A percentile compares a stretch with the other conserved stretches of the same genome.
Conservation (phyloP, 164 flowering plant genomes). For the Macadamia tetraphylla region DNA sequence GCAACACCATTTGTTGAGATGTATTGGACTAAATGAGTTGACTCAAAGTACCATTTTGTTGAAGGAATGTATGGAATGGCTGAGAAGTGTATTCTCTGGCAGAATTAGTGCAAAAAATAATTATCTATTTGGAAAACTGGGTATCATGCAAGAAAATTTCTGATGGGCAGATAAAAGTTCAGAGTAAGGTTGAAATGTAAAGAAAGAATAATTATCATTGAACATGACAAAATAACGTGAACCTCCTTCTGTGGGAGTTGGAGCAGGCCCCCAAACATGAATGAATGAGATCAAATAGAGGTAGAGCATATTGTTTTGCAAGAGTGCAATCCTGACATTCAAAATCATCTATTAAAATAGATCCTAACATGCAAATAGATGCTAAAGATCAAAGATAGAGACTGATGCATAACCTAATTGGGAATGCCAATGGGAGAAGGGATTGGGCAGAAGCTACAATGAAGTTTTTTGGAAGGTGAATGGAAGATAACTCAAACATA, state of each 20-base stretch:
- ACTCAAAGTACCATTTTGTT: slow-evolving; percentile 3
- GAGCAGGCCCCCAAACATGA: background rate
- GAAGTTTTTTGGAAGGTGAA: no score
- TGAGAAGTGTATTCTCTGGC: no score
- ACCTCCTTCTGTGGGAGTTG: no score
- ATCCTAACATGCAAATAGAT: no score
- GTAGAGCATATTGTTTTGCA: background rate
- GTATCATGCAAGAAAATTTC: background rate
- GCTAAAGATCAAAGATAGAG: no score
- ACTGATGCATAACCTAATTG: no score
- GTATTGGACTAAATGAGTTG: slow-evolving; percentile 3
- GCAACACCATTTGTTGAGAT: slow-evolving; percentile 6
- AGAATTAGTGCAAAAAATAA: background rate
- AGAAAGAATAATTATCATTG: background rate
- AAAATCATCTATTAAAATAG: no score
- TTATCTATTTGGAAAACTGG: background rate
- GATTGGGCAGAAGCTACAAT: background rate
- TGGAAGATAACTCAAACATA: no score
- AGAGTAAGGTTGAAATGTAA: background rate
- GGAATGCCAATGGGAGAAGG: background rate
- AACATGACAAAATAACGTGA: background rate
- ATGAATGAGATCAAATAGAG: background rate
- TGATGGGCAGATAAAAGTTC: background rate
- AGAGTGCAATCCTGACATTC: no score
- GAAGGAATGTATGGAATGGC: background rate